A percentile compares a stretch with the other conserved stretches of the same genome.
Evolutionary conservation across 2,329 filamentous ascomycete species (phyloP).

Genomic region (Fusarium cicatricum): DNA sequence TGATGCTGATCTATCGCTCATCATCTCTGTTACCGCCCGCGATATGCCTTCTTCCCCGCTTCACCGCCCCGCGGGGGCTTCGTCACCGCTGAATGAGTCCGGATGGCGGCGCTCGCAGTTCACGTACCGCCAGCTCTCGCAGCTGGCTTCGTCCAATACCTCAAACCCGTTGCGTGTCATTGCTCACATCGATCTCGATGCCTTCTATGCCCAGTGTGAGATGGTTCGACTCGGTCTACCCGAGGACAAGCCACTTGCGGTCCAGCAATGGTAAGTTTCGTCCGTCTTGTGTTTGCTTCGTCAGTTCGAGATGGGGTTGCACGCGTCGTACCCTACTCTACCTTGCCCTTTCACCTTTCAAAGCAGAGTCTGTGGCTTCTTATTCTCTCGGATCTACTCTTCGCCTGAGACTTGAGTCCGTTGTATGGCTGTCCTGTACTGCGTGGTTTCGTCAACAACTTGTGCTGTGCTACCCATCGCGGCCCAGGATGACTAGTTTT

Average conservation of each 20-base stretch:
- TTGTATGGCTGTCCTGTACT: neutral
- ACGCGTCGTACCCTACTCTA: neutral
- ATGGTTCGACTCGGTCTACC: slow-evolving; percentile 82
- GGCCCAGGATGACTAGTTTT: neutral
- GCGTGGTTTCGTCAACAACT: slow-evolving; percentile 7
- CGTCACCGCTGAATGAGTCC: slow-evolving; percentile 40
- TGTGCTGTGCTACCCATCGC: slow-evolving; percentile 18
- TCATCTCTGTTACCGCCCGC: slow-evolving; percentile 4
- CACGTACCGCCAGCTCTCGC: slow-evolving; percentile 82
- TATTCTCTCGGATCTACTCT: neutral
- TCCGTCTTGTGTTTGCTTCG: neutral
- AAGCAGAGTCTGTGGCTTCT: neutral
- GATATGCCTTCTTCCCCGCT: slow-evolving; percentile 39
- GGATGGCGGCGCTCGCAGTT: slow-evolving; percentile 69
- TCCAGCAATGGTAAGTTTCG: slow-evolving; percentile 81
- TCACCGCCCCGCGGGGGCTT: slow-evolving; percentile 21
- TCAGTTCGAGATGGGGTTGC: neutral
- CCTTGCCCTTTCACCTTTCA: neutral
- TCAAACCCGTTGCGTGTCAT: slow-evolving; percentile 85
- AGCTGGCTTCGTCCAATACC: slow-evolving; percentile 75
- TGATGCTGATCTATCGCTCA: slow-evolving; percentile 7
- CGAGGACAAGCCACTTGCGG: slow-evolving; percentile 82
- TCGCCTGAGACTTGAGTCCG: slow-evolving; percentile 9
- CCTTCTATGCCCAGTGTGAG: slow-evolving; percentile 97
- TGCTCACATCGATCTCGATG: slow-evolving; percentile 94